Evolutionary conservation across 2,329 filamentous ascomycete genomes (phyloP), one percentile per base, ranked within the genome.

Genomic region (Aspergillus novoparasiticus): DNA sequence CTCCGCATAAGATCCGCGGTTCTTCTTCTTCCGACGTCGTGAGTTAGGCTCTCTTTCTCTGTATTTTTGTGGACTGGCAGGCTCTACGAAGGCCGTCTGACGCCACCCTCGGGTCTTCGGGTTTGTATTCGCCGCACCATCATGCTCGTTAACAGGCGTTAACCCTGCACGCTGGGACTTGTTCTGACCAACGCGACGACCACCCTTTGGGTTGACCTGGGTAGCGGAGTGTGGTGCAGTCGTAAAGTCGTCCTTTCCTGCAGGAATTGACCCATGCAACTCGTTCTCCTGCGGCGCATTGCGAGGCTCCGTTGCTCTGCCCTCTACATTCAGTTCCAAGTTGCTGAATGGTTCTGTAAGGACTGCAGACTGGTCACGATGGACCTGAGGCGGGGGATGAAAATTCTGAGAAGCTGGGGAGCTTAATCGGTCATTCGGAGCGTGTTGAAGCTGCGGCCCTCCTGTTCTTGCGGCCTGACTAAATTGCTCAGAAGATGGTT

Each of bases 71-170:
- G 78, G 65, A 73, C 76, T 72, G 61, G 80, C 75, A 78, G 85
- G 76, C 76, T 89, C 86, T 21, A 90, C 82, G 61, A 90, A 82
- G 0, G 88, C 88, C 46, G 88, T 90, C 70, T 88, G 85, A 64
- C 88, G 85, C 88, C 88, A 90, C 30, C 88, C 88, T 71, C 88
- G 89, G 61, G 84, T 86, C 72, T 84, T 84, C 30, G 73, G 73
- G 41, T 77, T 77, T 28, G 73, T 75, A 46, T 72, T 75, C 26
- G 72, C 69, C 4, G 74, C 70, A 39, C 68, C 68, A 30, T 72
- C 71, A 39, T 79, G 72, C 50, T 78, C 75, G 60, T 75, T 69
- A 30, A 78, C 68, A 32, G 70, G 66, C 14, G 63, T 69, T 14
- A 71, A 78, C 55, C 82, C 80, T 43, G 81, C 77, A 64, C 82